Evolutionary conservation across 768 basidiomycete species (phyloP), one percentile per base, ranked within the genome.

Genomic region (Collybiopsis confluens): DNA sequence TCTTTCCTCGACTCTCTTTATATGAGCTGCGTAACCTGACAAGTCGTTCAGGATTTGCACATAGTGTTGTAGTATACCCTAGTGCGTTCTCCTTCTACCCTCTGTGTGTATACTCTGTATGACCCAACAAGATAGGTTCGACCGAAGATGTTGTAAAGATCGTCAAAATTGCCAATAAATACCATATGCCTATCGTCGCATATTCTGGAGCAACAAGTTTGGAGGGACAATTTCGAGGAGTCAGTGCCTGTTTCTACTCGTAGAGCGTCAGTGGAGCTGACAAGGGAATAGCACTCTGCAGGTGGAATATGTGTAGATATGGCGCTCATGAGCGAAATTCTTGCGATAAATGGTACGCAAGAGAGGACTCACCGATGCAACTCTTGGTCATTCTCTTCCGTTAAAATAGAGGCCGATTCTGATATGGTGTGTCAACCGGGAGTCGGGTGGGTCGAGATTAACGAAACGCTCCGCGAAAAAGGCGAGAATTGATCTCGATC

Each of bases 121-220:
- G n/a, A n/a, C n/a, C n/a, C n/a, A n/a, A n/a, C n/a, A n/a, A n/a
- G n/a, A n/a, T n/a, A n/a, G n/a, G n/a, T 16, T 78, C 74, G 23
- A 94, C 92, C 0, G 87, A 90, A 57, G 92, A 96, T 59, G 90
- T 96, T 1, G 85, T 86, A 37, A 76, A 80, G 59, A 77, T 92
- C 45, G 86, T 95, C 45, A 81, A 86, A 55, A 76, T 88, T 43
- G 88, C 92, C 2, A 78, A 75, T 37, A 85, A 85, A 65, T 86
- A 85, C 68, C 74, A 73, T 24, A 86, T 94, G 71, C 93, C 93
- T 0, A 68, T 95, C 20, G 81, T 80, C 1, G 80, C 91, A 2
- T 93, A 86, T 66, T 83, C 85, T 0, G 92, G 90, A 9, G 92
- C 86, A 1, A 95, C 92, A 0, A 84, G 80, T 60, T 66, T 95